Evolutionary conservation across 1,139 yeast genomes (phyloP).

Genomic region (Nakaseomyces uthaithaninus): DNA sequence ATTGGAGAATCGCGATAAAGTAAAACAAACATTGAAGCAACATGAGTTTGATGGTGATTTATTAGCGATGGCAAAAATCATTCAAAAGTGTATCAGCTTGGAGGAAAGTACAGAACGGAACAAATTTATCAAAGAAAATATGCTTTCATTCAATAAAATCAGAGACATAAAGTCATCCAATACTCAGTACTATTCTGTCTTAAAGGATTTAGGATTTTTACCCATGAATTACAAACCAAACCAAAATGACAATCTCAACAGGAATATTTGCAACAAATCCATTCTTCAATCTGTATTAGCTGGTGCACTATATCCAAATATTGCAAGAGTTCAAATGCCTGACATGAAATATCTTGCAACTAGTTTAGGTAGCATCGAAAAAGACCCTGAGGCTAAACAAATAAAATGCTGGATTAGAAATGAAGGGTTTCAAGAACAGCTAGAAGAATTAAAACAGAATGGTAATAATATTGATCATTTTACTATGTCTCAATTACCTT

Average conservation of each 20-base stretch:
- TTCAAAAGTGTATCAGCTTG: conserved; percentile 42
- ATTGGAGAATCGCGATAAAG: conserved; percentile 55
- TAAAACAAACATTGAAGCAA: conserved; percentile 43
- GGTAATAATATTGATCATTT: conserved; percentile 8
- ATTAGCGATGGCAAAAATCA: conserved; percentile 52
- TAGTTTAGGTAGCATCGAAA: conserved; percentile 69
- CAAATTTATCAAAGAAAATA: conserved; percentile 53
- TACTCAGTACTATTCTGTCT: conserved; percentile 54
- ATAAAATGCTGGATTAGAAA: conserved; percentile 69
- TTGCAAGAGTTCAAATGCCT: conserved; percentile 75
- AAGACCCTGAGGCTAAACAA: conserved; percentile 71
- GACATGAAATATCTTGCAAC: conserved; percentile 67
- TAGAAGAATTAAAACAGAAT: conserved; percentile 15
- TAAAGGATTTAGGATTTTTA: conserved; percentile 71
- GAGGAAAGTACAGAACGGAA: conserved; percentile 32
- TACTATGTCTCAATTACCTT: conserved; percentile 11
- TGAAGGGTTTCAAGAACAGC: conserved; percentile 38
- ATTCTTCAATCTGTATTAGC: conserved; percentile 62
- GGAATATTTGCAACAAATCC: conserved; percentile 43
- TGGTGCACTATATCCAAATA: conserved; percentile 75
- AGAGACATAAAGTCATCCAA: conserved; percentile 66
- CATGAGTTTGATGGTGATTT: conserved; percentile 58
- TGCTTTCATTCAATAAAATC: conserved; percentile 54
- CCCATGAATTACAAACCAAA: conserved; percentile 40
- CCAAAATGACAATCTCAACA: conserved; percentile 33